A percentile compares a stretch with the other conserved stretches of the same genome.
phyloP scores from a whole-genome alignment of 1,284 basidiomycete species.

The Tilletiopsis washingtonensis region DNA sequence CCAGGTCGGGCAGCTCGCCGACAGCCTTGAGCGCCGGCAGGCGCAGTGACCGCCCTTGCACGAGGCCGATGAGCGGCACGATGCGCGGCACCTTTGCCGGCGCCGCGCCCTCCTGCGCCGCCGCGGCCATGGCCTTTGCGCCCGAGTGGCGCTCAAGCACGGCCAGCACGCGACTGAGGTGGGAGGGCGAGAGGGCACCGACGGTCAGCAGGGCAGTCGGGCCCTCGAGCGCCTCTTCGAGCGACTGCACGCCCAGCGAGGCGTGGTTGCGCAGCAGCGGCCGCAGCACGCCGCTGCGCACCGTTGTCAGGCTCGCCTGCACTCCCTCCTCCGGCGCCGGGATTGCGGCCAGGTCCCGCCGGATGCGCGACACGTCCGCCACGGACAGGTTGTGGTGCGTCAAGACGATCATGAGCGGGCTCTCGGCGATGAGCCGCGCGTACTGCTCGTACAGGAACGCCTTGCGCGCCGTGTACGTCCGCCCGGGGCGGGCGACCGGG shows the following conservation, averaged over 20 bases:
- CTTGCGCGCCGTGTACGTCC: slow-evolving; percentile 21
- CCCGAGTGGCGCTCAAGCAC: slow-evolving; percentile 32
- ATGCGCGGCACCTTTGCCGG: slow-evolving; percentile 23
- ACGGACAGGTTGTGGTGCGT: slow-evolving; percentile 39
- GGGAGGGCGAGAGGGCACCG: slow-evolving; percentile 22
- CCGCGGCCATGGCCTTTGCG: slow-evolving; percentile 13
- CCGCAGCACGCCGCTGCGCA: slow-evolving; percentile 25
- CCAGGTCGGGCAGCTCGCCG: slow-evolving; percentile 24
- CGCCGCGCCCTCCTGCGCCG: slow-evolving; percentile 1
- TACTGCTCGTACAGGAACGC: slow-evolving; percentile 34
- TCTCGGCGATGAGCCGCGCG: slow-evolving; percentile 22
- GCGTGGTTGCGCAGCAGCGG: slow-evolving; percentile 10
- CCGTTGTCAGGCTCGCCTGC: slow-evolving; percentile 15
- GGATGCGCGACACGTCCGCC: slow-evolving; percentile 23
- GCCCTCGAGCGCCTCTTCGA: slow-evolving; percentile 19
- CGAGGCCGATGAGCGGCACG: slow-evolving; percentile 29
- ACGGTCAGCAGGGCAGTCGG: slow-evolving; percentile 38
- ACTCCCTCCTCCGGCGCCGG: slow-evolving; percentile 7
- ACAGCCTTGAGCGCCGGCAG: slow-evolving; percentile 29
- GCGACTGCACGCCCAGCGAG: slow-evolving; percentile 15
- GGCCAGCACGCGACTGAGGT: slow-evolving; percentile 28
- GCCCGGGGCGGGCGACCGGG: background rate
- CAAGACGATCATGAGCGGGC: slow-evolving; percentile 27
- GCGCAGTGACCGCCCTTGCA: slow-evolving; percentile 21
- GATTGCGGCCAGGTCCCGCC: slow-evolving; percentile 25